Percentiles rank a stretch among this genome's conserved stretches.
Evolutionary conservation across 73 alveolate species (phyloP).

Genomic region (Uronychia setigera): DNA sequence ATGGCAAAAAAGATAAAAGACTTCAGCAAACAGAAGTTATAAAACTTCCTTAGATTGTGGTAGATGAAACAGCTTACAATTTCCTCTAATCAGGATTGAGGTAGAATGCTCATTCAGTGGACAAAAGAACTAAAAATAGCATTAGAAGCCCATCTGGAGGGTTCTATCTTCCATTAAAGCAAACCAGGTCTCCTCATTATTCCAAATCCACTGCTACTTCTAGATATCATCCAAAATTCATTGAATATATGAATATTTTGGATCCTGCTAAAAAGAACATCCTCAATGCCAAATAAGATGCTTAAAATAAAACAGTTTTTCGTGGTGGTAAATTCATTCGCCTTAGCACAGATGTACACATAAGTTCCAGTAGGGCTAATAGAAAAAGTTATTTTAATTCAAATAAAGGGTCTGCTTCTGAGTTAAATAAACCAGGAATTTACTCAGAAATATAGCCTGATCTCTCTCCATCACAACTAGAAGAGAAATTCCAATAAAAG

Average conservation of each 20-base stretch:
- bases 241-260: not conserved
- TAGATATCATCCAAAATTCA: not conserved
- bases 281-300: too few species aligned
- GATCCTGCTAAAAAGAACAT: not conserved
- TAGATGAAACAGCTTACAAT: not conserved
- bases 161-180: not conserved
- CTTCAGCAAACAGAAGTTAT: not conserved
- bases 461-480: too few species aligned
- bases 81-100: not conserved
- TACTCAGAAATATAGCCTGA: too few species aligned
- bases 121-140: not conserved
- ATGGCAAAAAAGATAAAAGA: not conserved
- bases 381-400: too few species aligned
- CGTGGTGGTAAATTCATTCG: too few species aligned
- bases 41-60: not conserved
- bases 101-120: too few species aligned
- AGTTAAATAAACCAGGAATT: too few species aligned
- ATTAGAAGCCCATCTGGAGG: not conserved
- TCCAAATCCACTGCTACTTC: not conserved
- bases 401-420: too few species aligned
- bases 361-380: too few species aligned
- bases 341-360: too few species aligned
- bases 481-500: too few species aligned
- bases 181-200: constrained; percentile 1
- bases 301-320: too few species aligned